phyloP scores from a whole-genome alignment of 1,284 basidiomycete genomes.

The Phlebopus sp. region DNA sequence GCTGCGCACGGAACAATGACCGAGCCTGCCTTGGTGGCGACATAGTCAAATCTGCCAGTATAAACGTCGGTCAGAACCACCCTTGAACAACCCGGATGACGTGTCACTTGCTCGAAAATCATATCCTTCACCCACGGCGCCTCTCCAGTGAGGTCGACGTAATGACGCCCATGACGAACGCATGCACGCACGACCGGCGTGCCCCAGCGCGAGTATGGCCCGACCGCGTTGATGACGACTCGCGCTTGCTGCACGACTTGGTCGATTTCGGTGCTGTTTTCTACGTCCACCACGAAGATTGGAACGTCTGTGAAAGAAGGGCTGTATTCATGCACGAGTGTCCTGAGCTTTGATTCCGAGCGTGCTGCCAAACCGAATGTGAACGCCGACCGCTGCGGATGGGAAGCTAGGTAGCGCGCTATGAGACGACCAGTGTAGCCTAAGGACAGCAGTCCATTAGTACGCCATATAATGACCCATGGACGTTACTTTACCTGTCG shows the following conservation, averaged over 20 bases:
- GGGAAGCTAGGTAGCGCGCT: conserved; percentile 55
- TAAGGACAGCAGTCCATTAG: conserved; percentile 6
- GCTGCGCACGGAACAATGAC: conserved; percentile 59
- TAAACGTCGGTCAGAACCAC: conserved; percentile 5
- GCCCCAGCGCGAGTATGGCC: conserved; percentile 64
- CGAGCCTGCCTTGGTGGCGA: conserved; percentile 50
- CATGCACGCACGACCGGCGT: conserved; percentile 56
- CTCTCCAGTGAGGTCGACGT: conserved; percentile 66
- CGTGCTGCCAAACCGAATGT: conserved; percentile 61
- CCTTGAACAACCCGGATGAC: not conserved
- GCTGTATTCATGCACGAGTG: conserved; percentile 40
- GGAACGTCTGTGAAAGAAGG: conserved; percentile 40
- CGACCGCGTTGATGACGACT: conserved; percentile 67
- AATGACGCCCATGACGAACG: conserved; percentile 51
- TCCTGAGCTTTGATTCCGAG: conserved; percentile 52
- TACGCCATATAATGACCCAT: not conserved
- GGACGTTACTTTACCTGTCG: conserved; percentile 41
- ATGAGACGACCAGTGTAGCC: conserved; percentile 69
- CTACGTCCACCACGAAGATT: conserved; percentile 52
- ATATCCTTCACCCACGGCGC: conserved; percentile 50
- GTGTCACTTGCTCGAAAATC: conserved; percentile 40
- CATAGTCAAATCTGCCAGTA: conserved; percentile 47
- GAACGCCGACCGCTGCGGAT: conserved; percentile 59
- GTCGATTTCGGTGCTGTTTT: conserved; percentile 46
- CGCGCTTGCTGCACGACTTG: conserved; percentile 49